A percentile compares a stretch with the other conserved stretches of the same genome.
Conservation (phyloP, 2,329 filamentous ascomycete species). For the Penicillium sp. region DNA sequence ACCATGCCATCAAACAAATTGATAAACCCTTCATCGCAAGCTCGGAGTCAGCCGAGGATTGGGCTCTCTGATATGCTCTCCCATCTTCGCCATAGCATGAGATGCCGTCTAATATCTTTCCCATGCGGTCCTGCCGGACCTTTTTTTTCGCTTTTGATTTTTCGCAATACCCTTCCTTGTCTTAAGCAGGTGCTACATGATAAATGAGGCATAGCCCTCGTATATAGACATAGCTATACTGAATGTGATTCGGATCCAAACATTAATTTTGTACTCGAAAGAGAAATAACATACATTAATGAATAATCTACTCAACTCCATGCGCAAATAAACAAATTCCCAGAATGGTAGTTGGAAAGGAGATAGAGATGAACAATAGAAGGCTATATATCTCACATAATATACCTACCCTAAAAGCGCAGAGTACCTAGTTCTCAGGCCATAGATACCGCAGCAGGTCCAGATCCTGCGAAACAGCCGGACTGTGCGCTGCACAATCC, state of each 20-base stretch:
- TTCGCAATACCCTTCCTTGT: conserved; percentile 15
- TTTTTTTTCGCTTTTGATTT: background rate
- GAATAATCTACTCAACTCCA: conserved; percentile 6
- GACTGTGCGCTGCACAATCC: conserved; percentile 40
- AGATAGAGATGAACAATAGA: background rate
- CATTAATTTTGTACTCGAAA: background rate
- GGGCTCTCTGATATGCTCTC: conserved; percentile 60
- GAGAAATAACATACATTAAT: background rate
- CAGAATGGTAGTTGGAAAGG: background rate
- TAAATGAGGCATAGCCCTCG: background rate
- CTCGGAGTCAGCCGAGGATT: conserved; percentile 74
- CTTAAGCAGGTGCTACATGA: conserved; percentile 2
- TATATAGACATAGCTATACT: conserved; percentile 4
- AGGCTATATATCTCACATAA: background rate
- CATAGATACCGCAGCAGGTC: conserved; percentile 37
- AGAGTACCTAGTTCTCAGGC: conserved; percentile 14
- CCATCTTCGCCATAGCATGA: background rate
- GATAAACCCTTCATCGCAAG: conserved; percentile 85
- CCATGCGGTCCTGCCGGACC: background rate
- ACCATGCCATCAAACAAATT: conserved; percentile 90
- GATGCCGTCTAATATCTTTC: background rate
- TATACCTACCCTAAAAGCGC: background rate
- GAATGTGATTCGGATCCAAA: conserved; percentile 1
- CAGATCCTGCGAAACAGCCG: conserved; percentile 42
- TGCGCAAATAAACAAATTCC: conserved; percentile 1